Base-by-base conservation (phyloP, 1,139 yeast species). In the Starmera stellimalicola region DNA sequence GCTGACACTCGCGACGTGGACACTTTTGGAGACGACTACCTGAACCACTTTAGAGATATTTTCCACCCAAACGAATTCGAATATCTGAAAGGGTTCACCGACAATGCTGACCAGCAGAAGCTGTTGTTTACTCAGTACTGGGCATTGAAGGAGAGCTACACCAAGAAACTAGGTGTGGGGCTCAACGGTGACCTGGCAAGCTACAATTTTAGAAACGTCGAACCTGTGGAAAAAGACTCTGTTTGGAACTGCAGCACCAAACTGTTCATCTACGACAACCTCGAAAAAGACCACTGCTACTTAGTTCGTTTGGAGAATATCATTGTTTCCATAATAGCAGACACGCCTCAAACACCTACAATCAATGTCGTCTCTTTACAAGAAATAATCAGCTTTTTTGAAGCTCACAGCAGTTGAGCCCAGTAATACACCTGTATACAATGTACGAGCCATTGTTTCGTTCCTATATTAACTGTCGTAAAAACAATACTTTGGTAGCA, bases 61-160 rank as follows among this genome's bases (percentile, higher is more conserved):
- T 77, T 79, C 41, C 59, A 67, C 22, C 41, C 40, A 0, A 28
- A 33, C 0, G 88, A 79, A 47, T 46, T 50, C 8, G 36, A 34
- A 2, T 48, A 55, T 15, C 41, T 77, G 17, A 22, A 29, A 16
- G 17, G 26, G n/a, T 22, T 6, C 12, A 27, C 42, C 5, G 18
- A 26, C 3, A 27, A 29, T 11, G 32, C 35, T 5, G 33, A 30
- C 1, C 36, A 33, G 2, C 47, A 49, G 26, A 41, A 42, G 26
- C 37, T 29, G 17, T 42, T 48, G 3, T 74, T 68, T 49, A 71
- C 77, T 22, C 73, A 71, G 33, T 61, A 69, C 23, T 81, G 91
- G 93, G 78, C 91, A 0, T 51, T 80, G 35, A 81, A 81, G 47
- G 93, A 81, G 49, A 71, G 82, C 23, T 78, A 73, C 43, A 68